Evolutionary conservation across 192 early-diverging fungal species (phyloP).

Genomic region (Podila epigama): DNA sequence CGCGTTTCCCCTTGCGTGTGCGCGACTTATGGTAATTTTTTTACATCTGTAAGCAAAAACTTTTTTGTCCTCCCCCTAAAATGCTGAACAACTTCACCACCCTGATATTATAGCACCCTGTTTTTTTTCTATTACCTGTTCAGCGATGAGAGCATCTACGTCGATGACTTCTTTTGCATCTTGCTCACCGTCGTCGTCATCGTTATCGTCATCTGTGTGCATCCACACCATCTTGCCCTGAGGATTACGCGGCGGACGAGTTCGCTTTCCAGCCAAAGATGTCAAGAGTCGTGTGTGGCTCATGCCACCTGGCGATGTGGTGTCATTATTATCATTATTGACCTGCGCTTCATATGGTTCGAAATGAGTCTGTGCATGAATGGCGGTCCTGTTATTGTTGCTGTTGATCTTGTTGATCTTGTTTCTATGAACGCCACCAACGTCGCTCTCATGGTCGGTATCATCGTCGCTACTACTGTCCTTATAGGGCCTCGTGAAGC

Average conservation of each 20-base stretch:
- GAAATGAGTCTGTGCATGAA: constrained; percentile 5
- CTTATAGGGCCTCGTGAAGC: constrained; percentile 10
- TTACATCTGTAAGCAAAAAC: no score
- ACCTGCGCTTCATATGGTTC: constrained; percentile 4
- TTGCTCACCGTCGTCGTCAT: not conserved
- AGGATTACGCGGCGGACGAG: constrained; percentile 16
- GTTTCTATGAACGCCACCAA: not conserved
- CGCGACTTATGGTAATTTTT: no score
- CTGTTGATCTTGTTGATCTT: not conserved
- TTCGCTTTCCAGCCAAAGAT: not conserved
- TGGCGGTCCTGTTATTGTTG: not conserved
- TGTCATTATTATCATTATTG: no score
- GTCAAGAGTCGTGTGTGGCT: not conserved
- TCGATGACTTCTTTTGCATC: constrained; percentile 40
- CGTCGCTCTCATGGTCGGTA: not conserved
- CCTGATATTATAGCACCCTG: no score
- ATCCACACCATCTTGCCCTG: constrained; percentile 21
- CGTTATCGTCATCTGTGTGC: constrained; percentile 9
- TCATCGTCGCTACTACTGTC: constrained; percentile 8
- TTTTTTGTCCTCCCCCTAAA: no score
- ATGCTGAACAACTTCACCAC: no score
- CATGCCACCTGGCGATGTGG: no score
- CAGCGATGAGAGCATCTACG: constrained; percentile 32
- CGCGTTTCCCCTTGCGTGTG: not conserved
- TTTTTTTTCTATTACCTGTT: no score